A percentile compares a stretch with the other conserved stretches of the same genome.
phyloP scores from a whole-genome alignment of 257 asterid genomes.

The Pogostemon cablin region DNA sequence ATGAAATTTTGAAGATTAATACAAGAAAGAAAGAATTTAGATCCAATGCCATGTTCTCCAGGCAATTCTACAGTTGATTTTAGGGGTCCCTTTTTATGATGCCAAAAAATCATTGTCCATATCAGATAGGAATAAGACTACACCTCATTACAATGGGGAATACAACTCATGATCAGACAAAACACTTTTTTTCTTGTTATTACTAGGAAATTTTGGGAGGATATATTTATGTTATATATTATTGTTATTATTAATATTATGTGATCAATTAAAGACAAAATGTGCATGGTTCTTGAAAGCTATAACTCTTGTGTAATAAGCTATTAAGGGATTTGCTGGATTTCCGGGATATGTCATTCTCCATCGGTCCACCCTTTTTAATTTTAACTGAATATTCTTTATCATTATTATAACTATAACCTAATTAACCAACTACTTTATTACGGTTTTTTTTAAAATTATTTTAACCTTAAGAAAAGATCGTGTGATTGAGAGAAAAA shows the following conservation, averaged over 20 bases:
- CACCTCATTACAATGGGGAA: conserved; percentile 19
- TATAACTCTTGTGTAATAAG: too few relatives aligned
- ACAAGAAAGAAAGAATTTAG: conserved; percentile 28
- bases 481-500: too few relatives aligned
- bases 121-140: conserved; percentile 32
- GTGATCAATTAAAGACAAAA: background rate
- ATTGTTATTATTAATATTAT: background rate
- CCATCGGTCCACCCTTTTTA: too few relatives aligned
- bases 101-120: conserved; percentile 26
- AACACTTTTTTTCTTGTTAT: conserved; percentile 30
- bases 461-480: too few relatives aligned
- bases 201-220: conserved; percentile 10
- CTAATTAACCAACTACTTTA: too few relatives aligned
- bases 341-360: too few relatives aligned
- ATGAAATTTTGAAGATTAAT: background rate
- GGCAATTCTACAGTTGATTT: conserved; percentile 31
- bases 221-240: background rate
- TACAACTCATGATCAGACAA: conserved; percentile 35
- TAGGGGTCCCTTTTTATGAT: conserved; percentile 40
- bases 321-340: too few relatives aligned
- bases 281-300: too few relatives aligned
- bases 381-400: too few relatives aligned
- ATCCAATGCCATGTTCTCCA: conserved; percentile 37
- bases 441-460: too few relatives aligned
- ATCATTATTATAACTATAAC: too few relatives aligned